Conservation (phyloP, 768 basidiomycete species). For the Pluteus cervinus region DNA sequence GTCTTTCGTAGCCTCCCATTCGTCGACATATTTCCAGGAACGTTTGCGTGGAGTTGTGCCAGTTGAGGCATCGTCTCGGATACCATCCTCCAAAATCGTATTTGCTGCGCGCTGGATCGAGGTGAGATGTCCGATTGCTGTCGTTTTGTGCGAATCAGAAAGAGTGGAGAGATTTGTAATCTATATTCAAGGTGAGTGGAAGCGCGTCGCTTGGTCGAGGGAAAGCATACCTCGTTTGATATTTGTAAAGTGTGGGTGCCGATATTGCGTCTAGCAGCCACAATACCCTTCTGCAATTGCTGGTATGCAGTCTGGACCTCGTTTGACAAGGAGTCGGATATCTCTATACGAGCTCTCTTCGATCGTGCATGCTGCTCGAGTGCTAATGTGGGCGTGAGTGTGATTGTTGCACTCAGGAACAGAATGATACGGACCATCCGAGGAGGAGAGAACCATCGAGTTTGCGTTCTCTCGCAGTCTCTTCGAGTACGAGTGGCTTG, state of each 20-base stretch:
- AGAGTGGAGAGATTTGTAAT: constrained; percentile 32
- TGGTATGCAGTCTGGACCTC: constrained; percentile 49
- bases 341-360: constrained; percentile 65
- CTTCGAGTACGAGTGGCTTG: constrained; percentile 47
- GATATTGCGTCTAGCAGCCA: constrained; percentile 13
- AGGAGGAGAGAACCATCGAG: constrained; percentile 35
- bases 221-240: too few species aligned
- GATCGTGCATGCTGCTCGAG: constrained; percentile 55
- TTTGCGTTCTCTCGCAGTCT: constrained; percentile 44
- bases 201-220: too few species aligned
- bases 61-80: constrained; percentile 57
- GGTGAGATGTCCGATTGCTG: constrained; percentile 36
- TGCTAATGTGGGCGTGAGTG: constrained; percentile 25
- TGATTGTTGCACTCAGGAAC: constrained; percentile 1
- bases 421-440: constrained; percentile 34
- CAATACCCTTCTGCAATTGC: constrained; percentile 42
- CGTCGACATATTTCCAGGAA: constrained; percentile 58
- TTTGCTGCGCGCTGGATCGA: constrained; percentile 45
- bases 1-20: constrained; percentile 65
- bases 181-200: too few species aligned
- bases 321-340: constrained; percentile 40
- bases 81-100: constrained; percentile 49
- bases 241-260: too few species aligned
- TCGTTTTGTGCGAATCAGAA: constrained; percentile 37
- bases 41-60: constrained; percentile 78